phyloP scores from a whole-genome alignment of 306 rosid genomes.

The Erythrophleum fordii region DNA sequence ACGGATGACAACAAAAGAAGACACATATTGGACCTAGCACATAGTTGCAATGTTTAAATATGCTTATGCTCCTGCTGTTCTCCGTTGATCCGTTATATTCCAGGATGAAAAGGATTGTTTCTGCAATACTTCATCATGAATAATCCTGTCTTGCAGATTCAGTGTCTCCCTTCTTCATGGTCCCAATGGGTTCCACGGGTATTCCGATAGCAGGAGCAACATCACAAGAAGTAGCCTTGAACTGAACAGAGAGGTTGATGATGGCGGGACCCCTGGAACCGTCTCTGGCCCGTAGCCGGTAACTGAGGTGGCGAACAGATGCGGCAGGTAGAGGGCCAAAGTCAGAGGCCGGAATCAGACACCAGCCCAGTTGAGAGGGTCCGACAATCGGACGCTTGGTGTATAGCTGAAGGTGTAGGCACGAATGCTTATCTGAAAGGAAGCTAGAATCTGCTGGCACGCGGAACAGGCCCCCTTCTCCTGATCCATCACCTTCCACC shows the following conservation, averaged over 20 bases:
- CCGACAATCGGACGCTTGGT: slow-evolving; percentile 51
- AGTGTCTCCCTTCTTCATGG: not conserved
- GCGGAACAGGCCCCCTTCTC: slow-evolving; percentile 31
- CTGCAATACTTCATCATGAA: not conserved
- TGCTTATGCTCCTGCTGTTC: no score
- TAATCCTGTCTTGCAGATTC: not conserved
- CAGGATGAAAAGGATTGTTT: not conserved
- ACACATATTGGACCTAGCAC: no score
- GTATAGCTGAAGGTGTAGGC: slow-evolving; percentile 49
- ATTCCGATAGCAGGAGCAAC: not conserved
- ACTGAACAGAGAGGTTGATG: slow-evolving; percentile 53
- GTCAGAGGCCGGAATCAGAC: slow-evolving; percentile 57
- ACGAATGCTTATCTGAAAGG: slow-evolving; percentile 47
- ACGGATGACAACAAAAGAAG: no score
- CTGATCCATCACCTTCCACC: slow-evolving; percentile 46
- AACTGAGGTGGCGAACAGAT: slow-evolving; percentile 51
- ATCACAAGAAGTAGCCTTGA: not conserved
- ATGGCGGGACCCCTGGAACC: slow-evolving; percentile 49
- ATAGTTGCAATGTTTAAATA: no score
- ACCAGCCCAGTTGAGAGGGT: slow-evolving; percentile 53
- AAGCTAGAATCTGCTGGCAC: slow-evolving; percentile 52
- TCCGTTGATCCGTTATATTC: no score
- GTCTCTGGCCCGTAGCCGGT: slow-evolving; percentile 65
- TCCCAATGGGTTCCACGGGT: not conserved
- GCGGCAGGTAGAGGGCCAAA: slow-evolving; percentile 43